A percentile compares a stretch with the other conserved stretches of the same genome.
Conservation (phyloP, 768 basidiomycete genomes). For the Russula abietina region DNA sequence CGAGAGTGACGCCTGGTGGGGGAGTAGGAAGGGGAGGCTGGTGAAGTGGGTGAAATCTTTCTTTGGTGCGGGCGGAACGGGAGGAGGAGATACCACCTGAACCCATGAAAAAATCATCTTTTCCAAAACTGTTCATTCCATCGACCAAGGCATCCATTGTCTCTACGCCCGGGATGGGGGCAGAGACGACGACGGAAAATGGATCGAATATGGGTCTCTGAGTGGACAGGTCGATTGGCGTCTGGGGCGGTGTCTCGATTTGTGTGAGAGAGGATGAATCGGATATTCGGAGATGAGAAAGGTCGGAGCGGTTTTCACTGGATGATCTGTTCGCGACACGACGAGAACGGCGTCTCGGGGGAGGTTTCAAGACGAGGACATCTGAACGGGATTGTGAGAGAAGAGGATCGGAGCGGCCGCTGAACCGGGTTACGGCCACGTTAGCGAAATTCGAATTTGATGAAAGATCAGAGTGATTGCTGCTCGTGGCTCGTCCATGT, state of each 20-base stretch:
- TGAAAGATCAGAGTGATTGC: slow-evolving; percentile 15
- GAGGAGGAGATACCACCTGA: slow-evolving; percentile 37
- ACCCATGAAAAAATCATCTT: slow-evolving; percentile 47
- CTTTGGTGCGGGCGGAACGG: slow-evolving; percentile 50
- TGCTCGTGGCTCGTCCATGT: slow-evolving; percentile 5
- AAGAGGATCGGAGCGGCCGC: slow-evolving; percentile 12
- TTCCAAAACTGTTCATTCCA: slow-evolving; percentile 70
- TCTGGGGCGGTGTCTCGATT: slow-evolving; percentile 68
- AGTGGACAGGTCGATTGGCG: slow-evolving; percentile 48
- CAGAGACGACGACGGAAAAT: slow-evolving; percentile 60
- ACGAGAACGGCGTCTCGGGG: slow-evolving; percentile 19
- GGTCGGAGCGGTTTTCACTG: slow-evolving; percentile 11
- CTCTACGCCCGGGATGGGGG: slow-evolving; percentile 74
- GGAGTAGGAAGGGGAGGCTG: slow-evolving; percentile 81
- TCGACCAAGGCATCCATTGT: slow-evolving; percentile 86
- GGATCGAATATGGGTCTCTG: slow-evolving; percentile 28
- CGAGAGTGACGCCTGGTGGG: slow-evolving; percentile 71
- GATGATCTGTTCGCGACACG: slow-evolving; percentile 10
- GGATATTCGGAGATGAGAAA: slow-evolving; percentile 44
- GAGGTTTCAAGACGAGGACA: slow-evolving; percentile 15
- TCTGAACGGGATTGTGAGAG: slow-evolving; percentile 5
- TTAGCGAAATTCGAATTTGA: slow-evolving; percentile 20
- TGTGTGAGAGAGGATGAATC: slow-evolving; percentile 58
- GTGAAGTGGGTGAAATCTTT: slow-evolving; percentile 61
- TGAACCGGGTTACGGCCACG: neutral